phyloP scores from a whole-genome alignment of 2,329 filamentous ascomycete genomes.

The Pyricularia sp. region DNA sequence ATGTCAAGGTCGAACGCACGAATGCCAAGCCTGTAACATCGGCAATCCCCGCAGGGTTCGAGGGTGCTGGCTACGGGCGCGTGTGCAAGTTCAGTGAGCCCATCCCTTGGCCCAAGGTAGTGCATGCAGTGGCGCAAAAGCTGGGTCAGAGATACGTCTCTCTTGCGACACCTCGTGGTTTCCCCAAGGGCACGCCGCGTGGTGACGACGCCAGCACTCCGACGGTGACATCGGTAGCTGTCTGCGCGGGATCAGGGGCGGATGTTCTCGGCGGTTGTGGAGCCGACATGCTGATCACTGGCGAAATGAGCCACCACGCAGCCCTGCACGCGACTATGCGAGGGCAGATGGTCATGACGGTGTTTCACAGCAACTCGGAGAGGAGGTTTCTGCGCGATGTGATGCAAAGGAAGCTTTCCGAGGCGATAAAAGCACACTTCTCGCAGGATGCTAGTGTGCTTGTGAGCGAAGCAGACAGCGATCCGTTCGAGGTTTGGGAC shows the following conservation, averaged over 20 bases:
- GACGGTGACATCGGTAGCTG: slow-evolving; percentile 60
- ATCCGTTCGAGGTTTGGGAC: slow-evolving; percentile 76
- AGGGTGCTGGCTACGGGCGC: slow-evolving; percentile 43
- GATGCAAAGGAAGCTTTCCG: slow-evolving; percentile 56
- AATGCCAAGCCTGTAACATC: slow-evolving; percentile 35
- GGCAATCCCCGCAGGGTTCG: slow-evolving; percentile 30
- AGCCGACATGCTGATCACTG: slow-evolving; percentile 80
- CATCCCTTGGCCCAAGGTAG: slow-evolving; percentile 31
- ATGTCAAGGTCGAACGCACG: slow-evolving; percentile 21
- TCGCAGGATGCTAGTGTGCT: slow-evolving; percentile 48
- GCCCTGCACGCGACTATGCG: slow-evolving; percentile 78
- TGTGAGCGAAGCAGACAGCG: slow-evolving; percentile 71
- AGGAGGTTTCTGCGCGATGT: slow-evolving; percentile 67
- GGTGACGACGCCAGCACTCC: slow-evolving; percentile 14
- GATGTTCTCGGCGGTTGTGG: slow-evolving; percentile 60
- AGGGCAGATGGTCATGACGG: slow-evolving; percentile 70
- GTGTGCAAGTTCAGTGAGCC: slow-evolving; percentile 30
- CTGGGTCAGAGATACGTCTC: slow-evolving; percentile 47
- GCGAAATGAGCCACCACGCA: slow-evolving; percentile 89
- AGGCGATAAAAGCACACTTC: slow-evolving; percentile 36
- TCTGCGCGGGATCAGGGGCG: slow-evolving; percentile 84
- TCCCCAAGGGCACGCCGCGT: slow-evolving; percentile 23
- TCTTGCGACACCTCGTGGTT: slow-evolving; percentile 22
- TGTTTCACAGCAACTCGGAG: slow-evolving; percentile 94
- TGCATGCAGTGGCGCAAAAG: slow-evolving; percentile 49